Evolutionary conservation across 192 early-diverging fungal genomes (phyloP), one percentile per base, ranked within the genome.

Genomic region (Coemansia sp.): DNA sequence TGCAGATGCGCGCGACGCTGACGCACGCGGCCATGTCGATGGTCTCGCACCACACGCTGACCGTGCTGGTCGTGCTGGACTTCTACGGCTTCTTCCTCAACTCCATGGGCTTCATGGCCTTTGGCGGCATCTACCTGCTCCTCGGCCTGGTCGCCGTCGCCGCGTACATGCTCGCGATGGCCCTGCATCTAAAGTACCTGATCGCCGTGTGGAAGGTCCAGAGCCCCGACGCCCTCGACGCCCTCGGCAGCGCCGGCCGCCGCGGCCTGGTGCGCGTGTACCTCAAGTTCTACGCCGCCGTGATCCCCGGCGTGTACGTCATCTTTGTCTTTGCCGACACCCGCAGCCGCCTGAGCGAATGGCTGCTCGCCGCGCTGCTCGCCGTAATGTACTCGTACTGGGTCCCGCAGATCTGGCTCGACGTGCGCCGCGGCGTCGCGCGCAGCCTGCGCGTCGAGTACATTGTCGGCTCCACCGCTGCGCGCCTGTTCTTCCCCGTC

Each of bases 371-470:
- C 51, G 51, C 5, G 38, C 80, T 44, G 25, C 70, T 83, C 8
- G 58, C 84, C 11, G 49, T 57, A 2, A 54, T 85, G 28, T 88
- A 81, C 69, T 90, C 89, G 2, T 89, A 86, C 72, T 93, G 91
- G 91, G 67, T 90, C 11, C 91, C 91, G n/a, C 91, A 93, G 54
- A 89, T 90, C 44, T 67, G 82, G 24, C 81, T 88, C 64, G 91
- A 90, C 50, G 80, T 87, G 18, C 71, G 64, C 18, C 81, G 88
- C 31, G 87, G 88, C 22, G 82, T 87, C 12, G 70, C 83, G 58
- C 69, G 81, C 18, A 83, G 83, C 0, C 59, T 89, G 24, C 83
- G 82, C 48, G 62, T 58, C 23, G 69, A 77, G 18, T 91, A 88
- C 44, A 61, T 91, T 6, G 16, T 87, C 22, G 85, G 85, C 1